Conservation (phyloP, 768 basidiomycete species). For the Termitomyces sp. region DNA sequence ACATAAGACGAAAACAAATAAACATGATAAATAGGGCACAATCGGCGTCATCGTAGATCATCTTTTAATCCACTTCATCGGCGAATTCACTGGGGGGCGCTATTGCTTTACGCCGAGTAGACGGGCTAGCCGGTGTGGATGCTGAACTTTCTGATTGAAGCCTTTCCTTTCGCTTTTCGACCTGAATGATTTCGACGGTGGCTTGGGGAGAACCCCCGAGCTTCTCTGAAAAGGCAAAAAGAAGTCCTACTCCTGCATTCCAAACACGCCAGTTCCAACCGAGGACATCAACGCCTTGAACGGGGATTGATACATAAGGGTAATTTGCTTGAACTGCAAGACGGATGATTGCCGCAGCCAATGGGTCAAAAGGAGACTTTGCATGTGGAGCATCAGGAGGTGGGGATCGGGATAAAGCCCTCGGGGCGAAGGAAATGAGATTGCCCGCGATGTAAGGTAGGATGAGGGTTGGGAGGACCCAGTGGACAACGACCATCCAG, state of each 20-base stretch:
- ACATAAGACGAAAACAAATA: constrained; percentile 9
- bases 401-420: constrained; percentile 12
- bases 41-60: background rate
- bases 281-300: constrained; percentile 46
- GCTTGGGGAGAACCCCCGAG: constrained; percentile 41
- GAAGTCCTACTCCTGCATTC: constrained; percentile 47
- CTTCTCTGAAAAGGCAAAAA: constrained; percentile 66
- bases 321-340: constrained; percentile 58
- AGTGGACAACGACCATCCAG: constrained; percentile 52
- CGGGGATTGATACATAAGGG: constrained; percentile 32
- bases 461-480: constrained; percentile 56
- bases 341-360: constrained; percentile 60
- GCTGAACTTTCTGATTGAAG: constrained; percentile 6
- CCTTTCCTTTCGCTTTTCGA: constrained; percentile 18
- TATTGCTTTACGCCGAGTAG: constrained; percentile 15
- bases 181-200: constrained; percentile 23
- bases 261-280: constrained; percentile 52
- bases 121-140: background rate
- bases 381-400: constrained; percentile 9
- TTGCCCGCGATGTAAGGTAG: constrained; percentile 52
- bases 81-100: constrained; percentile 9
- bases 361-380: constrained; percentile 44
- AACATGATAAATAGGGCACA: constrained; percentile 8
- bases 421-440: constrained; percentile 57
- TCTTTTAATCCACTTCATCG: constrained; percentile 13